Base-by-base conservation (phyloP, 306 rosid genomes). In the Hylodesmum podocarpum region DNA sequence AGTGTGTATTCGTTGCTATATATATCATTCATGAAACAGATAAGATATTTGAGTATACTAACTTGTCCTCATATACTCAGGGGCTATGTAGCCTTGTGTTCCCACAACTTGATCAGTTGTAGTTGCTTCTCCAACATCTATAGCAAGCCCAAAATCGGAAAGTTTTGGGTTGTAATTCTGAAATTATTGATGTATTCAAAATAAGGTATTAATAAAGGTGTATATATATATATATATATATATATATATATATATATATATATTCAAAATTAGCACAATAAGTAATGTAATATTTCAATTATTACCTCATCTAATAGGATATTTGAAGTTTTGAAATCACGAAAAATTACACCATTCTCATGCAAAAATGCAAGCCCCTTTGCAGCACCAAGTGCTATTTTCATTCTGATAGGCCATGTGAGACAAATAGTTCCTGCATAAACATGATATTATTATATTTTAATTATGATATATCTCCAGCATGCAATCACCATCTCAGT, bases 341-440 rank as follows among this genome's bases (percentile, higher is more conserved):
- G 81, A 64, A 78, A 92, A 6, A 90, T 90, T 3, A 90, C 76
- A 53, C 86, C 76, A 59, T 92, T 88, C 55, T n/a, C n/a, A n/a
- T 92, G 97, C 43, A 92, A 79, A 82, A 78, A 92, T 10, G 93
- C 88, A 59, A 92, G 93, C 8, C 96, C 96, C 75, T 79, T 85
- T 12, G 97, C 97, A 43, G 90, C 93, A 66, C 86, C 96, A 27
- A 88, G 73, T 34, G 81, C 80, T 22, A 88, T 81, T 78, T 84
- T 88, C 84, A 92, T 64, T 73, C 97, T 81, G 12, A 63, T 18
- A 6, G 77, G 3, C 97, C 97, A 92, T 4, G 92, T 77, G 78
- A 92, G 90, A 4, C 72, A 67, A 70, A 33, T 4, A 29, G 66
- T 1, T 70, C 83, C 92, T 85, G 70, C 24, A 5, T 49, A 55